A percentile compares a stretch with the other conserved stretches of the same genome.
These are phyloP conservation scores for Fusarium caatingaense DNA, from an alignment of 2,329 filamentous ascomycete species.

Conservation along the genomic window DNA sequence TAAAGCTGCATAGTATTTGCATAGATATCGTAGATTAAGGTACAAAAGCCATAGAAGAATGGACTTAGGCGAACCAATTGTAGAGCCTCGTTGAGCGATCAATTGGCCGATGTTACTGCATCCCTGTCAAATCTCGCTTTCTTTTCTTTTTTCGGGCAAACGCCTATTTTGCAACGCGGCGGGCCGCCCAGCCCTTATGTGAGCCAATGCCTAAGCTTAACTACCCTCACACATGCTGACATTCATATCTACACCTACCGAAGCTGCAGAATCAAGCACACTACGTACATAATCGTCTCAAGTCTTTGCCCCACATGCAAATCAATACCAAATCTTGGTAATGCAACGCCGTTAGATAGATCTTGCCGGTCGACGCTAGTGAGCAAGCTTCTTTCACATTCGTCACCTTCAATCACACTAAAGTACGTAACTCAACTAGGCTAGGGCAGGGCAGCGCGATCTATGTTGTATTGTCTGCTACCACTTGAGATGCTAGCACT, in stretches of 20 bases:
- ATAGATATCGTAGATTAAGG: neutral
- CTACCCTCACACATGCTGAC: neutral
- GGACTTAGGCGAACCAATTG: neutral
- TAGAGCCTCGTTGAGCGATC: neutral
- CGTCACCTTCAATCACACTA: neutral
- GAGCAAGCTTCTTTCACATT: slow-evolving; percentile 11
- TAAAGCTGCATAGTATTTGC: slow-evolving; percentile 3
- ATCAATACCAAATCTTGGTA: slow-evolving; percentile 17
- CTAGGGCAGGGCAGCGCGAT: slow-evolving; percentile 8
- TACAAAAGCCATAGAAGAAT: neutral
- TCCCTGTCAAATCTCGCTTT: slow-evolving; percentile 43
- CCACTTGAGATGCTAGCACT: slow-evolving; percentile 15
- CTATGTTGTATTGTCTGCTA: slow-evolving; percentile 11
- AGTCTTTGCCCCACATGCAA: slow-evolving; percentile 3
- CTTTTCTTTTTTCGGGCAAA: slow-evolving; percentile 12
- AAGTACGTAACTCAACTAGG: neutral
- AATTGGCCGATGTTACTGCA: slow-evolving; percentile 9
- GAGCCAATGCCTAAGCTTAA: slow-evolving; percentile 21
- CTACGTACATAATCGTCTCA: slow-evolving; percentile 1
- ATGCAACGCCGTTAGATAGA: slow-evolving; percentile 36
- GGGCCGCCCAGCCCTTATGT: slow-evolving; percentile 28
- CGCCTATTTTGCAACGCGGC: slow-evolving; percentile 18
- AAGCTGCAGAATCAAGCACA: neutral
- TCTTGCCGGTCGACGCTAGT: slow-evolving; percentile 21
- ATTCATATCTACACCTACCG: neutral